These are phyloP conservation scores for Coriaria nepalensis DNA, from an alignment of 306 rosid genomes.

Conservation along the genomic window DNA sequence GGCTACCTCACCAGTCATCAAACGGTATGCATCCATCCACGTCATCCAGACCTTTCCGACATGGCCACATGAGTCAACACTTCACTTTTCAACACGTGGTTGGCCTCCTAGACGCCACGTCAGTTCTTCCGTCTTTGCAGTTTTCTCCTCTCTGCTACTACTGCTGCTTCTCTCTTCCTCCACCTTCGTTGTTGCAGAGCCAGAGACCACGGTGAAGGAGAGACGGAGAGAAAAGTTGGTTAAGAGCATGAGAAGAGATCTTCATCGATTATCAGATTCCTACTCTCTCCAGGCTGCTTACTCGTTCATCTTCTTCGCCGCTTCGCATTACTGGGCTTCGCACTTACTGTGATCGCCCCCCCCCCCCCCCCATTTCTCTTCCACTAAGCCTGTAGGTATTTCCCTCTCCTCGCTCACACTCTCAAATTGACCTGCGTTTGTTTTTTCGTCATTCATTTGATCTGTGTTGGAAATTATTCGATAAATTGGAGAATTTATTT, in stretches of 20 bases:
- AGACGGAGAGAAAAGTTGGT: slow-evolving; percentile 1
- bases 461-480: too few species aligned
- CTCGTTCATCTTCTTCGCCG: slow-evolving; percentile 3
- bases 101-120: slow-evolving; percentile 6
- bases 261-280: slow-evolving; percentile 1
- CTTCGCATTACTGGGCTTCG: background rate
- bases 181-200: background rate
- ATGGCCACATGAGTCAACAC: too few species aligned
- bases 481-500: too few species aligned
- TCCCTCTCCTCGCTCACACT: background rate
- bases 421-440: too few species aligned
- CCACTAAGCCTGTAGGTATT: slow-evolving; percentile 9
- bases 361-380: slow-evolving; percentile 6
- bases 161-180: slow-evolving; percentile 1
- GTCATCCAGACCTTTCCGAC: background rate
- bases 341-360: slow-evolving; percentile 4
- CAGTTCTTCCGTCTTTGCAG: background rate
- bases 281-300: slow-evolving; percentile 1
- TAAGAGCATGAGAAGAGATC: slow-evolving; percentile 9
- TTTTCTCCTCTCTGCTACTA: background rate
- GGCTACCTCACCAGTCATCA: background rate
- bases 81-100: background rate
- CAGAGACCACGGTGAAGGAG: background rate
- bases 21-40: background rate
- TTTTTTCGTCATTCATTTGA: too few species aligned